phyloP scores from a whole-genome alignment of 2,329 filamentous ascomycete genomes.

The Fusarium oligoseptatum region DNA sequence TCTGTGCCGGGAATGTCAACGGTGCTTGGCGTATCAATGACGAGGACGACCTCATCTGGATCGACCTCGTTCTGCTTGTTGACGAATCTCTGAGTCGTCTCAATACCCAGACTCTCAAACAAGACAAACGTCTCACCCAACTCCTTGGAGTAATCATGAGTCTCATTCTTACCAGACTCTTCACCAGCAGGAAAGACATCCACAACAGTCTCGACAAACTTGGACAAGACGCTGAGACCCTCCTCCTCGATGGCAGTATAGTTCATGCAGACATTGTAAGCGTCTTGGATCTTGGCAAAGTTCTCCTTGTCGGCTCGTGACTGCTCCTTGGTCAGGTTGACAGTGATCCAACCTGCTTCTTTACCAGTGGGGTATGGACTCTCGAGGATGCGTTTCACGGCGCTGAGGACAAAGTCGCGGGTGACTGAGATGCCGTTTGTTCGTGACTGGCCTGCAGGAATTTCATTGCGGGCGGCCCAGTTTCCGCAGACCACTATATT shows the following conservation, averaged over 20 bases:
- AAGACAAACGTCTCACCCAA: slow-evolving; percentile 17
- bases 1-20: neutral
- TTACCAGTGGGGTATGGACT: slow-evolving; percentile 71
- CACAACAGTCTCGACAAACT: slow-evolving; percentile 61
- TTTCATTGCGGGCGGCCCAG: slow-evolving; percentile 73
- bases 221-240: slow-evolving; percentile 68
- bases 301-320: slow-evolving; percentile 68
- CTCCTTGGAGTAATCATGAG: neutral
- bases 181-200: slow-evolving; percentile 17
- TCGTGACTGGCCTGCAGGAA: slow-evolving; percentile 70
- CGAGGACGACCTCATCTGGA: slow-evolving; percentile 6
- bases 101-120: slow-evolving; percentile 30
- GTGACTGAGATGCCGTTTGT: neutral
- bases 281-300: slow-evolving; percentile 74
- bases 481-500: slow-evolving; percentile 69
- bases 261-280: slow-evolving; percentile 76
- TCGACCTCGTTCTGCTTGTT: neutral
- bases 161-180: neutral
- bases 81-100: slow-evolving; percentile 15
- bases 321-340: slow-evolving; percentile 46
- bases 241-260: slow-evolving; percentile 67
- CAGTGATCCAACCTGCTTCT: slow-evolving; percentile 23
- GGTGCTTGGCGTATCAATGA: neutral
- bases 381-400: slow-evolving; percentile 42
- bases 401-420: neutral